Evolutionary conservation across 2,329 filamentous ascomycete genomes (phyloP).

Genomic region (Ophiostoma ips): DNA sequence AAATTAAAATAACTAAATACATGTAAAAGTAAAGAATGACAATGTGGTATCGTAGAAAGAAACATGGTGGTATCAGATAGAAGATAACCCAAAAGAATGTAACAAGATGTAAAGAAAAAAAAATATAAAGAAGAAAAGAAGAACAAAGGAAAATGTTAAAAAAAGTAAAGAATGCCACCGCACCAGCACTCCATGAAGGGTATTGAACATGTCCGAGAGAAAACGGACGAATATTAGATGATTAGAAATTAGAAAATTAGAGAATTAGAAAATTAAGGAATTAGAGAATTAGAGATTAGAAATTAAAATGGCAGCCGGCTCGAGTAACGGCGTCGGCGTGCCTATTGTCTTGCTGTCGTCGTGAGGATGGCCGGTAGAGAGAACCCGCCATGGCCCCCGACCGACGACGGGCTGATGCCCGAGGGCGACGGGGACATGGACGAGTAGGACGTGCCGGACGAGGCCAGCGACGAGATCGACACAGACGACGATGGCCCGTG

Average conservation of each 20-base stretch:
- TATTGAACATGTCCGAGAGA: neutral
- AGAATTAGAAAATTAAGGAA: neutral
- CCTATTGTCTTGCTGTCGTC: neutral
- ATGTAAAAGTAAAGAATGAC: too few relatives aligned
- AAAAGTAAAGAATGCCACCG: too few relatives aligned
- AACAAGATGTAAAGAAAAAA: too few relatives aligned
- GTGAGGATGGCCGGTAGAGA: conserved; percentile 6
- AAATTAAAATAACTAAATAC: too few relatives aligned
- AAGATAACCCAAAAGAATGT: too few relatives aligned
- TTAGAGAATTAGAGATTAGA: neutral
- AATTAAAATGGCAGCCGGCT: too few relatives aligned
- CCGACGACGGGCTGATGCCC: neutral
- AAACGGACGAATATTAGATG: neutral
- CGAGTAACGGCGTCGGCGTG: neutral
- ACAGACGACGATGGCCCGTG: conserved; percentile 1
- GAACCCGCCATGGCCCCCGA: conserved; percentile 1
- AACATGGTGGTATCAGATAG: too few relatives aligned
- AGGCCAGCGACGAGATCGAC: conserved; percentile 1
- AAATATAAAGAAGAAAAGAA: too few relatives aligned
- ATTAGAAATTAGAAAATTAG: neutral
- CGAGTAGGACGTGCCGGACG: conserved; percentile 4
- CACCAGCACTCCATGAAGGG: too few relatives aligned
- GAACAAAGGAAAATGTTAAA: too few relatives aligned
- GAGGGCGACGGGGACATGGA: conserved; percentile 2
- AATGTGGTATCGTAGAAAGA: too few relatives aligned